A percentile compares a stretch with the other conserved stretches of the same genome.
Conservation (phyloP, 495 filamentous ascomycete genomes). For the Aspergillus hancockii region DNA sequence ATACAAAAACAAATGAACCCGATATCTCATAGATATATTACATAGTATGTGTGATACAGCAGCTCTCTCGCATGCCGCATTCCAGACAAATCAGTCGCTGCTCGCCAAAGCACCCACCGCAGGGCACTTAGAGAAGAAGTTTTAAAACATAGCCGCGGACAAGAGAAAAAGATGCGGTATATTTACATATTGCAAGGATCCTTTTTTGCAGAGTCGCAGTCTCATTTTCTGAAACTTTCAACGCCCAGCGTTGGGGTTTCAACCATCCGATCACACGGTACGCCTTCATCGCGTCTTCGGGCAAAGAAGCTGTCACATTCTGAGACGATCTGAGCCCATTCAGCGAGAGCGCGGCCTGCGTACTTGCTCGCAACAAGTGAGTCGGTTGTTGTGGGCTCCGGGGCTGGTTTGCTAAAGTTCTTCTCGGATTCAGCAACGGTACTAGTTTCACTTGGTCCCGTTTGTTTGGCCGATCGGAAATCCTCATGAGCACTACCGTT, state of each 20-base stretch:
- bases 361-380: conserved; percentile 62
- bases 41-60: conserved; percentile 3
- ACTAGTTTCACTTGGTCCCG: conserved; percentile 19
- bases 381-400: conserved; percentile 22
- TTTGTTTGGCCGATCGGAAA: conserved; percentile 10
- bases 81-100: background rate
- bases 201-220: background rate
- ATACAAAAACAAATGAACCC: conserved; percentile 4
- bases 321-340: conserved; percentile 81
- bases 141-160: background rate
- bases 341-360: conserved; percentile 82
- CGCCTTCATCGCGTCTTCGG: conserved; percentile 80
- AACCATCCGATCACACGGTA: conserved; percentile 70
- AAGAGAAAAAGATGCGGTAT: conserved; percentile 1
- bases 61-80: background rate
- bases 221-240: conserved; percentile 71
- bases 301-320: conserved; percentile 95
- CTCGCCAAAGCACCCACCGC: background rate
- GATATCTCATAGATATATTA: conserved; percentile 7
- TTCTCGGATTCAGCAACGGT: conserved; percentile 14
- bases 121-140: background rate
- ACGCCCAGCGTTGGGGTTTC: conserved; percentile 88
- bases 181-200: background rate
- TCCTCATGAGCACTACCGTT: conserved; percentile 7
- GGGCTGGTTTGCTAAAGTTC: conserved; percentile 8